Evolutionary conservation across 1,284 basidiomycete genomes (phyloP), one percentile per base, ranked within the genome.

Genomic region (Tilletia horrida): DNA sequence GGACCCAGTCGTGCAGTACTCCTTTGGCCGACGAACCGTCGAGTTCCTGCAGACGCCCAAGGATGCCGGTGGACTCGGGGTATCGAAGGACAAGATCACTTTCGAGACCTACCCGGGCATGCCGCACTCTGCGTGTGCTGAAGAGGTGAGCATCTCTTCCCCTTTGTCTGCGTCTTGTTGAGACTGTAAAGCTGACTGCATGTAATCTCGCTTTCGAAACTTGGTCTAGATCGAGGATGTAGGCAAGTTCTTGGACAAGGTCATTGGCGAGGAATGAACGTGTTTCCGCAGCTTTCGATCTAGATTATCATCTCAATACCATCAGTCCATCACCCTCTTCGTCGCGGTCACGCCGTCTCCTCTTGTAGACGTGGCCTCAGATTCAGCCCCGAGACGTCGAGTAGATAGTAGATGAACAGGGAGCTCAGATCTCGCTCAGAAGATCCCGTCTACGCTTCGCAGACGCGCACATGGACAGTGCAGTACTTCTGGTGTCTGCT

Each of bases 81-180:
- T 79, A 42, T 66, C 55, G 25, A 47, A 59, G 62, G 50, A 70
- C 50, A 71, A 69, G 31, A 73, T 77, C 63, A 63, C 69, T 27
- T 77, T 73, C 43, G 68, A 76, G 67, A 71, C 71, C 23, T 81
- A 81, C 63, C 64, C 61, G 16, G 67, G 75, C 23, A 80, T 81
- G 78, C 71, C 72, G 7, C 80, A 81, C 67, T 75, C 74, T 57
- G 80, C 80, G 9, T 79, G 79, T 64, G 73, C 77, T 1, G 72
- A 79, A 59, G 79, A 81, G 67, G 62, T 64, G 50, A 55, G 64
- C 62, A 62, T 50, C 40, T 27, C 40, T 29, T 64, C 40, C 59
- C 29, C 47, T 62, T 64, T 52, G 8, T n/a, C n/a, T n/a, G n/a
- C n/a, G n/a, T n/a, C n/a, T n/a, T n/a, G n/a, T n/a, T n/a, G n/a